Base-by-base conservation (phyloP, 2,329 filamentous ascomycete species). In the Xylariaceae sp. region DNA sequence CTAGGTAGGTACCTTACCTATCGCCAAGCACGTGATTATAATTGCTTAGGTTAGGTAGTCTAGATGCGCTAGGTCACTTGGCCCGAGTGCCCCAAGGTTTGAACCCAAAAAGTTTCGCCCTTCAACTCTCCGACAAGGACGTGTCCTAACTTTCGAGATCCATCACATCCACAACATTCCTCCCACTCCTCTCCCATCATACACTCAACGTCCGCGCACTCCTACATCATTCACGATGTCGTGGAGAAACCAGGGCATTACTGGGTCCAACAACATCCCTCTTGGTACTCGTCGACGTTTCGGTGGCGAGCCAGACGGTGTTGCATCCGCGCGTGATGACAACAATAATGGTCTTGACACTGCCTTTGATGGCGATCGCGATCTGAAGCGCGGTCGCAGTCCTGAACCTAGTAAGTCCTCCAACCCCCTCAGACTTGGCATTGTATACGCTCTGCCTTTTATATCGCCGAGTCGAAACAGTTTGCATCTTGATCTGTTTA, bases 211-310 rank as follows among this genome's bases (percentile, higher is more conserved):
- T 35, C 42, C 31, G 30, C 46, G 11, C 8, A n/a, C 7, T 31
- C 32, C 31, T 34, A 31, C 52, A 32, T 31, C 39, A 31, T 19
- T 51, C 47, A 68, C 45, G 41, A 86, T 87, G 84, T 77, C 84
- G 67, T 86, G 84, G 84, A 78, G 83, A 76, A 83, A 74, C 55
- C 83, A 86, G 72, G 94, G 94, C 65, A 95, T 96, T 71, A 99
- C 94, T 26, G 94, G 94, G 50, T 97, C 95, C 44, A 99, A 99
- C 75, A 97, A 96, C 69, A 95, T 99, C 67, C 94, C 94, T 58
- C 77, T 99, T 59, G 94, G 94, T 50, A 95, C 84, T 65, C 81
- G 84, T 62, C 84, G 88, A 66, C 88, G 91, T 59, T 91, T 95
- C 65, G 87, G 84, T 58, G 88, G 81, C 62, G 86, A 87, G 5